Percentiles rank a stretch among this genome's conserved stretches.
phyloP scores from a whole-genome alignment of 345 rosid species.

The Luvunga scandens region DNA sequence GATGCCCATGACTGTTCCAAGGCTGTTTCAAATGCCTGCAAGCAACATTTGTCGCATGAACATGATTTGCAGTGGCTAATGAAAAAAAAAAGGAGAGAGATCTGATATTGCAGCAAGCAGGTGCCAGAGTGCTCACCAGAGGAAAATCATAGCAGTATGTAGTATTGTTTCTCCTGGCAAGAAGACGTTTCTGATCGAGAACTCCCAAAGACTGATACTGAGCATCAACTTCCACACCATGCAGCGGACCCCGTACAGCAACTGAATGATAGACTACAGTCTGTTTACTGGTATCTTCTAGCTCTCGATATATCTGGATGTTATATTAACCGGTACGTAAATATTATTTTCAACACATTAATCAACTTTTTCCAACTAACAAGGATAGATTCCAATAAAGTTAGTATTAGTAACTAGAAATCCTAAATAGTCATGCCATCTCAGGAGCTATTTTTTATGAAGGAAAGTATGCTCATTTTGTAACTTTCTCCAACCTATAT shows the following conservation, averaged over 20 bases:
- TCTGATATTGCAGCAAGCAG: constrained; percentile 4
- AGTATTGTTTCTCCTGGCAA: constrained; percentile 80
- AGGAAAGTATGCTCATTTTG: not conserved
- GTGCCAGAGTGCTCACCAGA: constrained; percentile 51
- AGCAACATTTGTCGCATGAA: constrained; percentile 17
- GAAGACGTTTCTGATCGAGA: constrained; percentile 78
- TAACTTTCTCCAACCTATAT: not conserved
- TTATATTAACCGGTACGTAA: constrained; percentile 9
- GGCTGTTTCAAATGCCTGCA: constrained; percentile 91
- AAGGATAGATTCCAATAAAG: not conserved
- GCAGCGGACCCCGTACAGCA: constrained; percentile 60
- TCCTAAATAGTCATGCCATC: not conserved
- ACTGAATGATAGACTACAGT: constrained; percentile 66
- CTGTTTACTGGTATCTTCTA: constrained; percentile 59
- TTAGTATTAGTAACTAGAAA: not conserved
- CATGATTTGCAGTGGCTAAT: constrained; percentile 1
- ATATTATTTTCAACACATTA: not conserved
- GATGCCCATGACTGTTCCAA: constrained; percentile 76
- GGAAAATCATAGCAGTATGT: constrained; percentile 99
- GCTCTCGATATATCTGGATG: constrained; percentile 86
- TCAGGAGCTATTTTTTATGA: not conserved
- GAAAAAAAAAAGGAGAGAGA: not conserved
- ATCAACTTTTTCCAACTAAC: not conserved
- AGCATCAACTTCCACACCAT: constrained; percentile 56
- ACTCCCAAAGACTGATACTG: constrained; percentile 71